Evolutionary conservation across 2,329 filamentous ascomycete species (phyloP), one percentile per base, ranked within the genome.

Genomic region (Fusarium domesticum): DNA sequence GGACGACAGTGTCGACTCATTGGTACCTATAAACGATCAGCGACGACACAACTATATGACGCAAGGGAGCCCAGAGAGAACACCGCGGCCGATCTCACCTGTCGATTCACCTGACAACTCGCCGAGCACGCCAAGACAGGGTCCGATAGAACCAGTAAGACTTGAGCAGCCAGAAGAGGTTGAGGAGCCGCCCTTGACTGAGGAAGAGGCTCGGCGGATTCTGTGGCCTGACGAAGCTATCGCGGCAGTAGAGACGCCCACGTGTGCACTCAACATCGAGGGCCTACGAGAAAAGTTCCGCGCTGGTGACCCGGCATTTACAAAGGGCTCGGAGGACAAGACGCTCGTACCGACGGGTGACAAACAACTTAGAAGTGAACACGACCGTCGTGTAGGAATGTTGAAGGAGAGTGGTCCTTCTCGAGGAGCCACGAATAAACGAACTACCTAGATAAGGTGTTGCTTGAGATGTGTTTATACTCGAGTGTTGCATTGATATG

Each of bases 201-300:
- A 66, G 3, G 68, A 71, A 30, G 68, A 71, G 39, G 69, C 69
- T 3, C 56, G 56, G 2, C 58, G 61, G 25, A 71, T 72, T 15
- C 50, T 72, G 1, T 71, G 69, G 69, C 66, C 68, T 1, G 65
- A 69, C 5, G 48, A 56, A 3, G 45, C 50, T 1, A 49, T 61
- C 1, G 30, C 52, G 31, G 51, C 56, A n/a, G 49, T 48, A 7
- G 32, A 51, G 18, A 34, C 45, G 30, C 19, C 49, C 0, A 32
- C 42, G 7, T 32, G 35, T 1, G 40, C 54, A 3, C 43, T 47
- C 3, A 54, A 48, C 5, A 35, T 57, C 12, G 59, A 64, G 18
- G 64, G 58, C 0, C 46, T 59, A 10, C 65, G 66, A 4, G 70
- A 74, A 35, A 74, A 74, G 44, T 73, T 71, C 31, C 59, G 66